Evolutionary conservation across 2,329 filamentous ascomycete genomes (phyloP), one percentile per base, ranked within the genome.

Genomic region (Thielaviopsis musarum): DNA sequence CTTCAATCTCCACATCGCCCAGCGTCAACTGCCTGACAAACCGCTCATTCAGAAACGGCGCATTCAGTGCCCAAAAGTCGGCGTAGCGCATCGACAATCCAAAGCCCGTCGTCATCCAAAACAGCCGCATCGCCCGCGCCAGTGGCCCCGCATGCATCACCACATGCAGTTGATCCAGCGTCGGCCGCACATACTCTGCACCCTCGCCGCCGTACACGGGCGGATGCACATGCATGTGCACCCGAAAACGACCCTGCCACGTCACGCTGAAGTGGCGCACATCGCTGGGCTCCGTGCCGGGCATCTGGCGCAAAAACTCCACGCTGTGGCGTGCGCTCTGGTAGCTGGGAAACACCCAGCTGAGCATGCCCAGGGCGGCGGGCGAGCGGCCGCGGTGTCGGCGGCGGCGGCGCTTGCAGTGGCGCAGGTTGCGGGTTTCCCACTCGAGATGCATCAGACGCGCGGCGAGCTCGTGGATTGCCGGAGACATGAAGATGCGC

Each of bases 41-140:
- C 41, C 38, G 38, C 5, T 30, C 24, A 53, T 56, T 59, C 19
- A 54, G n/a, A 17, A 59, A 45, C 45, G 51, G 49, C 12, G 21
- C 57, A 26, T 59, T 55, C 17, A 59, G 34, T 24, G 13, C 45
- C 38, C 58, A 55, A 51, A 59, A 59, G 24, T 55, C 52, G 6
- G 52, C 58, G 17, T 55, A 55, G 10, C 38, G 30, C 6, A 41
- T 30, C 9, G 34, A 30, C 13, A 59, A 12, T 3, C 28, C 53
- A 19, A 52, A 5, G 5, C 52, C 52, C 12, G 52, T 51, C 2
- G 26, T 10, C 19, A 21, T 10, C n/a, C 38, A 41, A 45, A 54
- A 59, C 12, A 24, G 9, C 15, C 22, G 10, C 10, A 52, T 30
- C 2, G 15, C n/a, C 4, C 24, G 15, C 17, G 15, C 7, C n/a